Evolutionary conservation across 2,329 filamentous ascomycete species (phyloP), one percentile per base, ranked within the genome.

Genomic region (Alternaria panax): DNA sequence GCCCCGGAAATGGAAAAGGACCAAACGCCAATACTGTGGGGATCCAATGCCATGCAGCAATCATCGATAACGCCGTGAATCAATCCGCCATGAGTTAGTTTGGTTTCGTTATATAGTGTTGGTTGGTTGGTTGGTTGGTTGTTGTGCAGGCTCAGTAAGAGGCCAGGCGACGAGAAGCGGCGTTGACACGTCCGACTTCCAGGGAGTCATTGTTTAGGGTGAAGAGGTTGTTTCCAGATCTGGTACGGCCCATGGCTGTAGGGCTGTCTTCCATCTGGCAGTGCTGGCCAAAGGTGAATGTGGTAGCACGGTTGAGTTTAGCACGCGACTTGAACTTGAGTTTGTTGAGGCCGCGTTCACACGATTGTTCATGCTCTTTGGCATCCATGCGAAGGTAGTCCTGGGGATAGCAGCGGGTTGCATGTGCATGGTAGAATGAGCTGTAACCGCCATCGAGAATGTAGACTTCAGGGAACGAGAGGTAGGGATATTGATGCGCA

Each of bases 371-470:
- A 79, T 99, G 93, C 76, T 94, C 92, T 75, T 94, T 91, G 66
- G 91, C 92, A 66, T 89, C 91, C 95, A 99, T 99, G 79, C 95
- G 93, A 59, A 99, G 92, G 75, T 99, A 99, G 75, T 94, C 93
- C 72, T 96, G 93, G 22, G 95, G 95, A 71, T 89, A 95, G 83
- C 95, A 99, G 62, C 93, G 88, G 46, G 85, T 81, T 52, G 89
- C 88, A 77, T 97, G 88, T 65, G 92, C 84, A 24, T 86, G 82
- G 78, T 94, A 99, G 83, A 99, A 99, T 27, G 88, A 88, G 78
- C 93, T 97, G 82, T 99, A 99, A 42, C 95, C 95, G 61, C 95
- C 95, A 67, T 98, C 93, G 40, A 99, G 84, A 70, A 99, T 97
- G 79, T 99, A 99, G 66, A 98, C 89, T 78, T 99, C 95, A 2